Conservation (phyloP, 2,329 filamentous ascomycete species). For the Penicillium sp. region DNA sequence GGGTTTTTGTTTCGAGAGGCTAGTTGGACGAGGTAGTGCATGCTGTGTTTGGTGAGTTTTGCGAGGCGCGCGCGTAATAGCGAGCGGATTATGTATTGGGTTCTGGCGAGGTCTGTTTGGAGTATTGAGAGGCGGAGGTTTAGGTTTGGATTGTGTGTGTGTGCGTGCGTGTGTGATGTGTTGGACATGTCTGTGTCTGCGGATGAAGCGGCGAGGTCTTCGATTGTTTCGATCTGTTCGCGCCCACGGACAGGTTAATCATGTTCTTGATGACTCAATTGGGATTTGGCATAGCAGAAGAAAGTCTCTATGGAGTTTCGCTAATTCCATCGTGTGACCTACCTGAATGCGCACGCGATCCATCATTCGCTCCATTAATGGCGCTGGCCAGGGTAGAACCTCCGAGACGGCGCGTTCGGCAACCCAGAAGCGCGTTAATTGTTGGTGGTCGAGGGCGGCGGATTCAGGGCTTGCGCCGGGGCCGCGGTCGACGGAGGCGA, state of each 20-base stretch:
- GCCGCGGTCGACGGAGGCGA: slow-evolving; percentile 72
- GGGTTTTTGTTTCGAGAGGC: slow-evolving; percentile 26
- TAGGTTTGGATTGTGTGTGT: slow-evolving; percentile 84
- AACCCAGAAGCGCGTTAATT: slow-evolving; percentile 89
- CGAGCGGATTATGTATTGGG: slow-evolving; percentile 86
- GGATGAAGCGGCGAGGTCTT: slow-evolving; percentile 60
- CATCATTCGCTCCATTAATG: slow-evolving; percentile 82
- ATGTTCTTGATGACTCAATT: neutral
- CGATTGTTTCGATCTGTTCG: slow-evolving; percentile 67
- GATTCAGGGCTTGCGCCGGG: slow-evolving; percentile 51
- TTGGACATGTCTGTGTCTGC: slow-evolving; percentile 45
- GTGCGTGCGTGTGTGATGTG: slow-evolving; percentile 54
- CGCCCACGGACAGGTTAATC: neutral
- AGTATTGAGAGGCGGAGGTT: slow-evolving; percentile 94
- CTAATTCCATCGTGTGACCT: neutral
- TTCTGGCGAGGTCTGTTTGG: slow-evolving; percentile 93
- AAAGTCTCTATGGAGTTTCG: too few relatives aligned
- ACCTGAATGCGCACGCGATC: slow-evolving; percentile 70
- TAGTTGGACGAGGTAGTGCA: slow-evolving; percentile 53
- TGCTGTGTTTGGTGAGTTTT: slow-evolving; percentile 65
- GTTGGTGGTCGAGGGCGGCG: slow-evolving; percentile 73
- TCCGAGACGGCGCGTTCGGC: slow-evolving; percentile 90
- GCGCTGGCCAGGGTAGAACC: slow-evolving; percentile 77
- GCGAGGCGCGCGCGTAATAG: slow-evolving; percentile 83
- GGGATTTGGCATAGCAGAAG: too few relatives aligned